Base-by-base conservation (phyloP, 768 basidiomycete genomes). In the Amanita muscaria region DNA sequence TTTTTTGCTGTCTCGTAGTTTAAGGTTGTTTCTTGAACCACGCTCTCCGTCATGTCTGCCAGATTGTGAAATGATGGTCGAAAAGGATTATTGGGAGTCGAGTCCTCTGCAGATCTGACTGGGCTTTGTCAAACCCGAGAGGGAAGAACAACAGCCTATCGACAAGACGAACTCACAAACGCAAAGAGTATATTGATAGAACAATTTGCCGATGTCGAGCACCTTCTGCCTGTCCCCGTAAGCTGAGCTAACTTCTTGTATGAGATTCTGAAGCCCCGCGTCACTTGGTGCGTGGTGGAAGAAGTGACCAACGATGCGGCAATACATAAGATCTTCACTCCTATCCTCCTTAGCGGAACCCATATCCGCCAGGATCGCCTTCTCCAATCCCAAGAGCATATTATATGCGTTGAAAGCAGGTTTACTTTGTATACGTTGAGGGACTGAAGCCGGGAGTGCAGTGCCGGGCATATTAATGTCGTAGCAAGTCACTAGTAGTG, bases 31-130 rank as follows among this genome's bases (percentile, higher is more conserved):
- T 54, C 49, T 16, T 39, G 31, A 46, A 53, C 45, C 49, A 46
- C 52, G 8, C 27, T 43, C 23, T 50, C 48, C 41, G 54, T 48
- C 53, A 58, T 56, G 44, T 59, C 52, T 24, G 45, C 48, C 10
- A 54, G 25, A 15, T 35, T 58, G 44, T 54, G 49, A 49, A 58
- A 59, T 14, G 55, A 56, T 15, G 49, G 51, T 34, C 45, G 51
- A 43, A 30, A 44, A 44, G 32, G 42, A 22, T 44, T 15, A 44
- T 15, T 5, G 16, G 32, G 42, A 37, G 42, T 44, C 33, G 9
- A 30, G 15, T 32, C 32, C 34, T 44, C 34, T 35, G 25, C 25
- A 29, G 8, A 44, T 34, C 32, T 18, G 24, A 35, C 42, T 44
- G 42, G 33, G 29, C 30, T 41, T 41, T 31, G 21, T 41, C 29